These are phyloP conservation scores for Neurospora tetraspora DNA, from an alignment of 495 filamentous ascomycete species.

Conservation along the genomic window DNA sequence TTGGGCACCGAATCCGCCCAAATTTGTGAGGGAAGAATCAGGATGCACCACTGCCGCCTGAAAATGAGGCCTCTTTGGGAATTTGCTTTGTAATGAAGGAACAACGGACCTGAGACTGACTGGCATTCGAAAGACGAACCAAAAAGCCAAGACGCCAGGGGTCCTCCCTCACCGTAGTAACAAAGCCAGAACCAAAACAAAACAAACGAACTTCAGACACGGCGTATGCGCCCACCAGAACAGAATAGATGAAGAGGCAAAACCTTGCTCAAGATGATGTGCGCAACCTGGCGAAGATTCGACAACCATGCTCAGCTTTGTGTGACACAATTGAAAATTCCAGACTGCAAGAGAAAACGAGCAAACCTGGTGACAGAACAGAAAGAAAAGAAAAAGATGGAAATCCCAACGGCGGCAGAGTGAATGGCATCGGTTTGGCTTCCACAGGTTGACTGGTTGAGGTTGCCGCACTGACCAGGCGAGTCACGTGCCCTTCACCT, in stretches of 20 bases:
- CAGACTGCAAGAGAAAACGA: neutral
- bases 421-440: neutral
- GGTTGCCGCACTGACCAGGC: constrained; percentile 15
- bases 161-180: neutral
- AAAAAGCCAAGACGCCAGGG: neutral
- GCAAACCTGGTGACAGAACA: neutral
- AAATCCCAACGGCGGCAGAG: neutral
- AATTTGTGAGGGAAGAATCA: neutral
- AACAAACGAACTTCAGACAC: neutral
- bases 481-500: constrained; percentile 16
- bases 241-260: neutral
- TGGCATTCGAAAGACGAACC: neutral
- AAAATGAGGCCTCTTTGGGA: neutral
- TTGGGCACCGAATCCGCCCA: neutral
- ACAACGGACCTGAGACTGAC: neutral
- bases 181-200: neutral
- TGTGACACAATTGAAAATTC: neutral
- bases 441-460: neutral
- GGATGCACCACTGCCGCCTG: neutral
- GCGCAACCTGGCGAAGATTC: neutral
- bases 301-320: neutral
- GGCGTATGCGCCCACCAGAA: neutral
- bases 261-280: neutral
- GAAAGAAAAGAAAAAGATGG: neutral
- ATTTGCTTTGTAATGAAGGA: neutral